These are phyloP conservation scores for Angomonas ambiguus DNA, from an alignment of 208 protist genomes.

Conservation along the genomic window DNA sequence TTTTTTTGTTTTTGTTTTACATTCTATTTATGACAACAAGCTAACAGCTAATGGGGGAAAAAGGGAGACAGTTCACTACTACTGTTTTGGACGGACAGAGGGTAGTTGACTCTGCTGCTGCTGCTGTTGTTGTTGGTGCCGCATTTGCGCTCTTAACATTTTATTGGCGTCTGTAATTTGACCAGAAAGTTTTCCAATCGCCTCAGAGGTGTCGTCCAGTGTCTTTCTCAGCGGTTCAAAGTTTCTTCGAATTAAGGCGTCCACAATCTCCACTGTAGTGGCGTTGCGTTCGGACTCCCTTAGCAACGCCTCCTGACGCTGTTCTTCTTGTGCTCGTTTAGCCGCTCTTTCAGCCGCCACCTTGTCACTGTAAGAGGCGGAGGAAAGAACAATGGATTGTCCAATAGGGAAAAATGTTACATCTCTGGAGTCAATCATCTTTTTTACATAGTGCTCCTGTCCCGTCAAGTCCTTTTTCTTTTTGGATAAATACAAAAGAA, in stretches of 20 bases:
- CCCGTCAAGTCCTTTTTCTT: slow-evolving; percentile 72
- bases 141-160: not conserved
- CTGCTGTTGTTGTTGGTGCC: slow-evolving; percentile 9
- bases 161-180: not conserved
- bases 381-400: slow-evolving; percentile 44
- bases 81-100: not conserved
- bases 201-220: slow-evolving; percentile 22
- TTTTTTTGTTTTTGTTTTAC: no score
- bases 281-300: slow-evolving; percentile 5
- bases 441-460: slow-evolving; percentile 77
- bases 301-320: not conserved
- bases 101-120: slow-evolving; percentile 3
- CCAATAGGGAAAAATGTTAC: slow-evolving; percentile 81
- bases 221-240: slow-evolving; percentile 22
- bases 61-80: no score
- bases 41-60: no score
- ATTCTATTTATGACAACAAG: no score
- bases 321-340: not conserved
- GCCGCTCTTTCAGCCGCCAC: slow-evolving; percentile 7
- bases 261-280: slow-evolving; percentile 18
- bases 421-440: slow-evolving; percentile 35
- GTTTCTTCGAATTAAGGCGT: slow-evolving; percentile 14
- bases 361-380: slow-evolving; percentile 17
- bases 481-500: slow-evolving; percentile 73
- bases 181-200: slow-evolving; percentile 18